A percentile compares a stretch with the other conserved stretches of the same genome.
Evolutionary conservation across 2,329 filamentous ascomycete species (phyloP).

Genomic region (Fonsecaea nubica): DNA sequence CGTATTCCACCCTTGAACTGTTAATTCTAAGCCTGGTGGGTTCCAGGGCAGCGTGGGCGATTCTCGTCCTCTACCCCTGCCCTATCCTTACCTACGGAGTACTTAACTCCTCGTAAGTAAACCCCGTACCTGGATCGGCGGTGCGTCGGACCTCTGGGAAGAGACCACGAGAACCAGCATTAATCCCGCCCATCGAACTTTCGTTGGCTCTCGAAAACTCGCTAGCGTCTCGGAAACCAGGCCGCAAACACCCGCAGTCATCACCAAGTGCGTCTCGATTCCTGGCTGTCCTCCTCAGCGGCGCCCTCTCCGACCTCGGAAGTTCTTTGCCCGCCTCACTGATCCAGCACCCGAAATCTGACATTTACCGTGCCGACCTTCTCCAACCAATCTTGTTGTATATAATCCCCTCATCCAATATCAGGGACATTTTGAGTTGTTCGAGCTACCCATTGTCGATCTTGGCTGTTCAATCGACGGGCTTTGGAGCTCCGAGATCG

Average conservation of each 20-base stretch:
- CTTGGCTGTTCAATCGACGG: not conserved
- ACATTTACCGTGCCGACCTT: conserved; percentile 21
- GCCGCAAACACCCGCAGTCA: not conserved
- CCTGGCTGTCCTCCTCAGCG: conserved; percentile 21
- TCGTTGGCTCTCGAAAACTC: conserved; percentile 25
- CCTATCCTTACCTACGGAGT: not conserved
- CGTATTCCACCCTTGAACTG: no score
- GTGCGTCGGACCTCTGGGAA: not conserved
- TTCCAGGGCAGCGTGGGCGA: no score
- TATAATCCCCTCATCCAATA: conserved; percentile 24
- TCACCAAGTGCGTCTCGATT: conserved; percentile 23
- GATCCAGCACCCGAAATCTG: conserved; percentile 4
- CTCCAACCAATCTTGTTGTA: conserved; percentile 16
- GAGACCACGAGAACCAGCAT: conserved; percentile 10
- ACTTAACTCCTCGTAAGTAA: no score
- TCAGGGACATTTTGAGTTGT: not conserved
- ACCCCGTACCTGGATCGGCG: not conserved
- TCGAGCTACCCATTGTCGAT: not conserved
- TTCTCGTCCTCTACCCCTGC: not conserved
- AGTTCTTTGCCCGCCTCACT: conserved; percentile 6
- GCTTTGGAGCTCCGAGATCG: not conserved
- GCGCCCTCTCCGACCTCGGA: conserved; percentile 31
- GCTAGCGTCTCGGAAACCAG: conserved; percentile 33
- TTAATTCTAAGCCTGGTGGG: no score
- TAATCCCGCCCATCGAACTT: conserved; percentile 25